Conservation (phyloP, 2,329 filamentous ascomycete genomes). For the Diaporthe humulicola region DNA sequence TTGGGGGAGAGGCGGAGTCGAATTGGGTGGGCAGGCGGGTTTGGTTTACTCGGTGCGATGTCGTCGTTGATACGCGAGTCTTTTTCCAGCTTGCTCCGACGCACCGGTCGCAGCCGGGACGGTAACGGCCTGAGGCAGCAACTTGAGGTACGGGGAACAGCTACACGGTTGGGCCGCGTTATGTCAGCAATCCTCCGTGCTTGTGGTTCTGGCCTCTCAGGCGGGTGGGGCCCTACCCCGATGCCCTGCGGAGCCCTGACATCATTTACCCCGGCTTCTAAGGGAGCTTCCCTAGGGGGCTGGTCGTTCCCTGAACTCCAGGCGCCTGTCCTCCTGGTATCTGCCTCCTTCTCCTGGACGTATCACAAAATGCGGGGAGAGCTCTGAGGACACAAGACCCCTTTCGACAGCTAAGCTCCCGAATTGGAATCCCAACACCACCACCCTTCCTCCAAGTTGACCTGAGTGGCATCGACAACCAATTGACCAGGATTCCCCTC, state of each 20-base stretch:
- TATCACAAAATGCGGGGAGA: slow-evolving; percentile 38
- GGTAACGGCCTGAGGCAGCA: slow-evolving; percentile 38
- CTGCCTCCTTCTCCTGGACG: slow-evolving; percentile 7
- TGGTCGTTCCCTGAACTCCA: neutral
- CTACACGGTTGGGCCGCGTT: too few relatives aligned
- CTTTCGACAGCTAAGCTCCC: slow-evolving; percentile 23
- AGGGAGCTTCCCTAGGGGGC: slow-evolving; percentile 3
- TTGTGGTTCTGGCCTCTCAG: neutral
- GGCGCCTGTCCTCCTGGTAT: neutral
- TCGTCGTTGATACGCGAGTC: slow-evolving; percentile 44
- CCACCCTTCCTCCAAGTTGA: slow-evolving; percentile 29
- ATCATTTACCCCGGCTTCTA: slow-evolving; percentile 41
- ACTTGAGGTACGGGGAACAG: neutral
- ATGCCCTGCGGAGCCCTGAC: slow-evolving; percentile 20
- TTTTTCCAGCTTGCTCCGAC: slow-evolving; percentile 46
- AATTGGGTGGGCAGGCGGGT: slow-evolving; percentile 48
- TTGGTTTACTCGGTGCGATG: slow-evolving; percentile 42
- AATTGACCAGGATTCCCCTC: slow-evolving; percentile 25
- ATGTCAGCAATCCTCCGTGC: slow-evolving; percentile 33
- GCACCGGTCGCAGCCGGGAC: slow-evolving; percentile 32
- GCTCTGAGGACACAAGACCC: slow-evolving; percentile 20
- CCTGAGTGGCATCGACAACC: slow-evolving; percentile 6
- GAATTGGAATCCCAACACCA: slow-evolving; percentile 28
- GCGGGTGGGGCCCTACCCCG: neutral
- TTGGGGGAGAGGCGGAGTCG: slow-evolving; percentile 51